A percentile compares a stretch with the other conserved stretches of the same genome.
phyloP scores from a whole-genome alignment of 805 yeast genomes.

The Candida suzukii region DNA sequence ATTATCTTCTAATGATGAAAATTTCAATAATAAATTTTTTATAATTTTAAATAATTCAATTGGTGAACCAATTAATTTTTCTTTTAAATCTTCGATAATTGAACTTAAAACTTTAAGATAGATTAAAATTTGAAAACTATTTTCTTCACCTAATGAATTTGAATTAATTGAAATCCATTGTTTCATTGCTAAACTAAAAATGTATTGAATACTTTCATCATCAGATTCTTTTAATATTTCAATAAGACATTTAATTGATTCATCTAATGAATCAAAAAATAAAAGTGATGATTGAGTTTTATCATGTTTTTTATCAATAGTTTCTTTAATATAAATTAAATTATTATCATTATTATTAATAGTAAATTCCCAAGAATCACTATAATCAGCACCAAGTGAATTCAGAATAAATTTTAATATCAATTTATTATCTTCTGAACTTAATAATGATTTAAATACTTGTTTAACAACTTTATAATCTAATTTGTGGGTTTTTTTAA shows the following conservation, averaged over 20 bases:
- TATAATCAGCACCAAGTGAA: conserved; percentile 19
- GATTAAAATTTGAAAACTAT: conserved; percentile 48
- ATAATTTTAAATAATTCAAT: conserved; percentile 47
- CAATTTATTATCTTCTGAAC: conserved; percentile 7
- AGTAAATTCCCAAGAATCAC: conserved; percentile 32
- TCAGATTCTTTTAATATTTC: conserved; percentile 30
- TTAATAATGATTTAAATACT: conserved; percentile 22
- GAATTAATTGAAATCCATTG: conserved; percentile 45
- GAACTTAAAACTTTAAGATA: conserved; percentile 61
- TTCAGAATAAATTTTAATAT: conserved; percentile 9
- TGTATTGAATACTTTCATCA: conserved; percentile 35
- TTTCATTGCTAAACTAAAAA: conserved; percentile 46
- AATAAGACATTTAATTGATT: conserved; percentile 33
- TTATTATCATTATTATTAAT: conserved; percentile 36
- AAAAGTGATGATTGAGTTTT: conserved; percentile 3
- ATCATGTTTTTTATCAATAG: conserved; percentile 1
- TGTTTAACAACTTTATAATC: conserved; percentile 29
- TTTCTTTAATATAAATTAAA: conserved; percentile 18
- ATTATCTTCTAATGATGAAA: conserved; percentile 8
- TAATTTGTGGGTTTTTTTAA: conserved; percentile 24
- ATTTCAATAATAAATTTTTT: conserved; percentile 29
- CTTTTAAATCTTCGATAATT: conserved; percentile 51
- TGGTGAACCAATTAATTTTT: conserved; percentile 48
- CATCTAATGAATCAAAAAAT: conserved; percentile 36
- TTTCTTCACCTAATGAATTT: conserved; percentile 16